Evolutionary conservation across 2,329 filamentous ascomycete genomes (phyloP).

Genomic region (Pseudogymnoascus sp.): DNA sequence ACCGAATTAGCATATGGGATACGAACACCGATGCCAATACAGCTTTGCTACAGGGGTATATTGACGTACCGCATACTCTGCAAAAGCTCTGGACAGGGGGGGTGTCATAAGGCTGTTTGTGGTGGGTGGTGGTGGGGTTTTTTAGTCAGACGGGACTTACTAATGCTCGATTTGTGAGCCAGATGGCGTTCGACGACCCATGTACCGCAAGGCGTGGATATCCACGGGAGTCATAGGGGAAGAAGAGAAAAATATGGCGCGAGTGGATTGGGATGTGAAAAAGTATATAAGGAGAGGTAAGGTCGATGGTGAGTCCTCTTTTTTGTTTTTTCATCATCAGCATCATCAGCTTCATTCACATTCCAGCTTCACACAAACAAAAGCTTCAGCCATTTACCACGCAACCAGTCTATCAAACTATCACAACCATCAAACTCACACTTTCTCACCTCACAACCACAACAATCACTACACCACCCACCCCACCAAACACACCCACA

Average conservation of each 20-base stretch:
- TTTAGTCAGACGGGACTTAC: neutral
- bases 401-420: neutral
- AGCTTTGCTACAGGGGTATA: neutral
- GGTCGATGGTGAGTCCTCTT: neutral
- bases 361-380: neutral
- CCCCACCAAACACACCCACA: slow-evolving; percentile 2
- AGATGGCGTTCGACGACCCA: neutral
- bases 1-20: neutral
- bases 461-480: neutral
- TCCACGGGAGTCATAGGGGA: neutral
- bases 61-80: neutral
- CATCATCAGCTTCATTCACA: slow-evolving; percentile 3
- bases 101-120: slow-evolving; percentile 5
- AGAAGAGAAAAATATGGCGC: neutral
- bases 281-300: slow-evolving; percentile 3
- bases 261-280: neutral
- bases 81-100: slow-evolving; percentile 6
- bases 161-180: slow-evolving; percentile 1
- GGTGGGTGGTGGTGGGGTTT: neutral
- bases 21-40: neutral
- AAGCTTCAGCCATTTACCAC: neutral
- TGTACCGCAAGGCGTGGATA: slow-evolving; percentile 7
- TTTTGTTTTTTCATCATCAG: neutral
- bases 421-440: neutral
- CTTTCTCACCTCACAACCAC: neutral